Percentiles rank a stretch among this genome's conserved stretches.
phyloP scores from a whole-genome alignment of 257 asterid species.

The Forsythia viridissima region DNA sequence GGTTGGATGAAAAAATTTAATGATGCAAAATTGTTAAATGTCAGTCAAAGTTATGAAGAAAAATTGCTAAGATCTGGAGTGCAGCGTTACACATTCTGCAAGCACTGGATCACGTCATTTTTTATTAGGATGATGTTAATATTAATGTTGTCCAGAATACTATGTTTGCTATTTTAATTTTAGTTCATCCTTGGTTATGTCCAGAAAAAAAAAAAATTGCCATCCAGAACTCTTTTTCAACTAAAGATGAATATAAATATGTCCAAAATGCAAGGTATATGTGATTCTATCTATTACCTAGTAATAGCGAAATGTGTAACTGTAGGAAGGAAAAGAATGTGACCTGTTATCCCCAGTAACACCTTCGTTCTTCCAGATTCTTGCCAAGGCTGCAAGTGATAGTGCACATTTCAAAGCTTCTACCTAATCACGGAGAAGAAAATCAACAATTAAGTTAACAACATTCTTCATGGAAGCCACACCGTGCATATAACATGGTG shows the following conservation, averaged over 20 bases:
- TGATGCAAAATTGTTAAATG: background rate
- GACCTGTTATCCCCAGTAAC: slow-evolving; percentile 95
- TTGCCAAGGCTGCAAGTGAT: slow-evolving; percentile 82
- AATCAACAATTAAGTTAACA: slow-evolving; percentile 19
- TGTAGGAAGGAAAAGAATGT: background rate
- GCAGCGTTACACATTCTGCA: background rate
- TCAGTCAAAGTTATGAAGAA: background rate
- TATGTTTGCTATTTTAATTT: background rate
- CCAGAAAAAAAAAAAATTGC: background rate
- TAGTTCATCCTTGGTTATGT: background rate
- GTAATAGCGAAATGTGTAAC: slow-evolving; percentile 13
- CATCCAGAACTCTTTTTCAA: background rate
- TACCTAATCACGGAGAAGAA: slow-evolving; percentile 52
- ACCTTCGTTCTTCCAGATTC: slow-evolving; percentile 89
- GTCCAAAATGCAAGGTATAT: slow-evolving; percentile 2
- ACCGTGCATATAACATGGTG: background rate
- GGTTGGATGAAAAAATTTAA: slow-evolving; percentile 4
- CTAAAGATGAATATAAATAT: slow-evolving; percentile 1
- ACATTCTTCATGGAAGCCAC: slow-evolving; percentile 21
- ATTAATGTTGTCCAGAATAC: background rate
- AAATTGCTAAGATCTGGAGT: background rate
- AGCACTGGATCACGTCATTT: too few species aligned
- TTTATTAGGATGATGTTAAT: background rate
- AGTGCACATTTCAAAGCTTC: slow-evolving; percentile 90
- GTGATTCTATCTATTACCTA: slow-evolving; percentile 1